Conservation (phyloP, 2,329 filamentous ascomycete species). For the Neofusicoccum cordaticola region DNA sequence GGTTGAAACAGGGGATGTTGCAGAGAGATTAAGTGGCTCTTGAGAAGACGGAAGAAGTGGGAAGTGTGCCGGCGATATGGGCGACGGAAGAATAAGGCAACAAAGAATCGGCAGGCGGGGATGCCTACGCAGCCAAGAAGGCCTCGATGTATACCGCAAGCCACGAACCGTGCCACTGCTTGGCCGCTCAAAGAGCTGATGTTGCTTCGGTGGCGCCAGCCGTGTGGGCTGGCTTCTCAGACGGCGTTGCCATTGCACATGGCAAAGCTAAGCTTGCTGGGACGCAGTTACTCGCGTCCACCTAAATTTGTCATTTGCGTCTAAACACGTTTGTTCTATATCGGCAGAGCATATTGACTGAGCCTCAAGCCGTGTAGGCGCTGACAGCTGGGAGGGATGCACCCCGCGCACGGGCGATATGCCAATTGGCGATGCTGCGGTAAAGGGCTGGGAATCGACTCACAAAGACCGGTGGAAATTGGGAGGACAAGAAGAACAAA, state of each 20-base stretch:
- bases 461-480: constrained; percentile 9
- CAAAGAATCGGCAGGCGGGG: neutral
- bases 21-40: neutral
- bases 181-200: neutral
- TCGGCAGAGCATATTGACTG: neutral
- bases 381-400: neutral
- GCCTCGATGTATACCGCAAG: constrained; percentile 2
- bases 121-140: neutral
- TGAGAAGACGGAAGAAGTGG: neutral
- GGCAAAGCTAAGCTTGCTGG: neutral
- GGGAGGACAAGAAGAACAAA: neutral
- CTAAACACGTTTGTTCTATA: neutral
- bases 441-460: neutral
- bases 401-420: neutral
- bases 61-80: neutral
- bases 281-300: neutral
- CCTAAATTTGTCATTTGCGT: neutral
- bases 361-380: neutral
- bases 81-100: neutral
- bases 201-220: neutral
- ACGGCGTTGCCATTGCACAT: neutral
- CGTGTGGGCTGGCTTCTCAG: neutral
- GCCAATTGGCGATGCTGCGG: neutral
- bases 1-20: neutral
- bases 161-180: constrained; percentile 7